Conservation (phyloP, 1,139 yeast genomes). For the Schwanniomyces etchellsii region DNA sequence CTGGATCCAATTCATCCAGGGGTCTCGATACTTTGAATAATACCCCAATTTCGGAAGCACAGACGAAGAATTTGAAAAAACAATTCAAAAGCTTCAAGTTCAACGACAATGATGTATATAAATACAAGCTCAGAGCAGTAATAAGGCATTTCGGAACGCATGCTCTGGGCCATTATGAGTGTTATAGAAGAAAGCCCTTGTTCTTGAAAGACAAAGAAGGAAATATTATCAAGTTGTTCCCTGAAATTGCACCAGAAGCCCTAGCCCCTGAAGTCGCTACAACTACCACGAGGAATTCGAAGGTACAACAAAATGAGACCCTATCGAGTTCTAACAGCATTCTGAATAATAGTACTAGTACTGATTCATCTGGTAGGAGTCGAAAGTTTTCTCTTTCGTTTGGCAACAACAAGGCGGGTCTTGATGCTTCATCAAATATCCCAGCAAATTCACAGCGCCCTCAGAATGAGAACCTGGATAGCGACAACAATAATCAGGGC, state of each 20-base stretch:
- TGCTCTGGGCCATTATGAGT: slow-evolving; percentile 84
- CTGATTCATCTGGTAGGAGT: neutral
- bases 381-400: neutral
- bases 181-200: slow-evolving; percentile 66
- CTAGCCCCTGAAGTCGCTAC: slow-evolving; percentile 14
- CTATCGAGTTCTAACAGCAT: no score
- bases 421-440: slow-evolving; percentile 4
- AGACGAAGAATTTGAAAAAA: slow-evolving; percentile 30
- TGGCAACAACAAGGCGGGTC: slow-evolving; percentile 2
- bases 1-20: slow-evolving; percentile 1
- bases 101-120: slow-evolving; percentile 40
- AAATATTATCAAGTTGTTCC: slow-evolving; percentile 41
- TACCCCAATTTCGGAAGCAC: slow-evolving; percentile 37
- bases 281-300: neutral
- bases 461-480: neutral
- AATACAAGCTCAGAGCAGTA: slow-evolving; percentile 62
- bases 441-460: no score
- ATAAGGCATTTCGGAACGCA: slow-evolving; percentile 88
- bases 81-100: slow-evolving; percentile 39
- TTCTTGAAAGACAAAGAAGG: slow-evolving; percentile 48
- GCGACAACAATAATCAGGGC: slow-evolving; percentile 6
- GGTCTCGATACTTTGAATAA: slow-evolving; percentile 27
- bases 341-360: no score
- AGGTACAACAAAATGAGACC: slow-evolving; percentile 1
- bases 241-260: slow-evolving; percentile 33